Conservation (phyloP, 2,329 filamentous ascomycete genomes). For the Paradendryphiella salina region DNA sequence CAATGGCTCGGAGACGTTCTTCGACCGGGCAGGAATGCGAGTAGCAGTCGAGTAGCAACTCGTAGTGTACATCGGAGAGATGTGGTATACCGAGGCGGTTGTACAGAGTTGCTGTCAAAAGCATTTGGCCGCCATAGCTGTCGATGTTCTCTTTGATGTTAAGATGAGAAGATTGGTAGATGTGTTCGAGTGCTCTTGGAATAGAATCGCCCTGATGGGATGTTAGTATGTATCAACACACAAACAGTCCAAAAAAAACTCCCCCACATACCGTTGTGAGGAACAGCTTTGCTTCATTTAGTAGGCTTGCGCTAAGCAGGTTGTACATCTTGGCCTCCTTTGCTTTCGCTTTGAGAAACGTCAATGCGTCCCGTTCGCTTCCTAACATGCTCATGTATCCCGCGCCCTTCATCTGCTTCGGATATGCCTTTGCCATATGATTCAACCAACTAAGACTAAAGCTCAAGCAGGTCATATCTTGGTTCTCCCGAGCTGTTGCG, state of each 20-base stretch:
- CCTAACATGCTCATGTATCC: constrained; percentile 75
- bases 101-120: constrained; percentile 74
- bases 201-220: constrained; percentile 58
- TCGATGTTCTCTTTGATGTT: constrained; percentile 76
- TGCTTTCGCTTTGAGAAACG: constrained; percentile 82
- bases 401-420: constrained; percentile 69
- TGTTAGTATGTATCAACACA: not conserved
- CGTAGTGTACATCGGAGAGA: constrained; percentile 64
- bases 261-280: constrained; percentile 69
- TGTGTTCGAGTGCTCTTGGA: constrained; percentile 69
- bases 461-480: constrained; percentile 89
- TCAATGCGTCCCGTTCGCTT: constrained; percentile 77
- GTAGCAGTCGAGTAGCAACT: constrained; percentile 77
- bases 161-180: constrained; percentile 81
- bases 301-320: constrained; percentile 77
- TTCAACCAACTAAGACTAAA: constrained; percentile 96
- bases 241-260: not conserved
- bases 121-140: constrained; percentile 73
- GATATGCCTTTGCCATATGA: constrained; percentile 86
- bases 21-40: constrained; percentile 67
- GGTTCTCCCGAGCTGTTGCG: constrained; percentile 89
- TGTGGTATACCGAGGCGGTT: constrained; percentile 68
- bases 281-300: constrained; percentile 82
- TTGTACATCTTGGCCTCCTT: constrained; percentile 86
- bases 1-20: constrained; percentile 75